Evolutionary conservation across 768 basidiomycete genomes (phyloP).

Genomic region (Mrakia blollopis): DNA sequence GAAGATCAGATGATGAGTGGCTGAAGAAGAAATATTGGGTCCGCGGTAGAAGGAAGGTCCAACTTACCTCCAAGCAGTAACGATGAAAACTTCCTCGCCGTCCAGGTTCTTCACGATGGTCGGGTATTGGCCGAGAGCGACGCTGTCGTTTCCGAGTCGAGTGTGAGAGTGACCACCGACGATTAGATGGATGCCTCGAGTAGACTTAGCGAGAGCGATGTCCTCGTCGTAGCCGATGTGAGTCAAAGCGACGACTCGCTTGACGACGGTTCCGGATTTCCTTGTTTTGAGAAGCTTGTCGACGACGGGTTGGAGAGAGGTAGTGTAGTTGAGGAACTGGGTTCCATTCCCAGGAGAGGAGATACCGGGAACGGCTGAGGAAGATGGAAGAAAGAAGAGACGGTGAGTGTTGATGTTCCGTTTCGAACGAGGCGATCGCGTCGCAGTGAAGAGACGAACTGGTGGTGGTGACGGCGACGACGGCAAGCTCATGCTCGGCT

Average conservation of each 20-base stretch:
- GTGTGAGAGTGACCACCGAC: constrained; percentile 48
- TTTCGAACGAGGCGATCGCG: no score
- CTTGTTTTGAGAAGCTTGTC: constrained; percentile 40
- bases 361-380: constrained; percentile 40
- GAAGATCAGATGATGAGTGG: no score
- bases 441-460: constrained; percentile 30
- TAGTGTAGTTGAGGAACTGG: constrained; percentile 46
- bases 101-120: constrained; percentile 49
- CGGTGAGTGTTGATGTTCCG: neutral
- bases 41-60: no score
- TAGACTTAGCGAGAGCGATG: constrained; percentile 47
- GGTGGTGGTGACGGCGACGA: constrained; percentile 50
- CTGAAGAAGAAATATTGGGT: no score
- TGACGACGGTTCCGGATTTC: constrained; percentile 40
- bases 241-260: constrained; percentile 50
- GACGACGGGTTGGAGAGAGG: constrained; percentile 46
- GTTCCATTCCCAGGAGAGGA: constrained; percentile 46
- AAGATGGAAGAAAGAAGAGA: neutral
- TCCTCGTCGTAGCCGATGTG: constrained; percentile 52
- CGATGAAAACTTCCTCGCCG: constrained; percentile 51
- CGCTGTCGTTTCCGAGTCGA: constrained; percentile 4
- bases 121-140: constrained; percentile 46
- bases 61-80: constrained; percentile 42
- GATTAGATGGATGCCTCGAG: constrained; percentile 46
- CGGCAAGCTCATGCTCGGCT: constrained; percentile 45